Conservation (phyloP, 129 eudicot genomes). For the Arctium lappa region DNA sequence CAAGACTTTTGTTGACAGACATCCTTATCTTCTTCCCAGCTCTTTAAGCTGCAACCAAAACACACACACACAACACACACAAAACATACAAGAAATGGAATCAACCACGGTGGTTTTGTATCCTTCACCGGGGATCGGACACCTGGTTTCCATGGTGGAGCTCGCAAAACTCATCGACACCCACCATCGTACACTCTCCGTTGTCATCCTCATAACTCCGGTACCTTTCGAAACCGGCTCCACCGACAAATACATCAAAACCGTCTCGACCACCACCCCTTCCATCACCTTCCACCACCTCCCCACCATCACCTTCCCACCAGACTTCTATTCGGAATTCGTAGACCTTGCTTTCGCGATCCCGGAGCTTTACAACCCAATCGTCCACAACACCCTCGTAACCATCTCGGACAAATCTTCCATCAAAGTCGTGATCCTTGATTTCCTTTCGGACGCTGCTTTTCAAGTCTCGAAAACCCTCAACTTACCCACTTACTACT, state of each 20-base stretch:
- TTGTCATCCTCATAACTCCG: conserved; percentile 29
- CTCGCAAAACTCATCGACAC: conserved; percentile 42
- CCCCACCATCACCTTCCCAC: conserved; percentile 34
- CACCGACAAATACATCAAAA: conserved; percentile 32
- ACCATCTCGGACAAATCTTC: conserved; percentile 33
- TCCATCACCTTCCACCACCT: conserved; percentile 48
- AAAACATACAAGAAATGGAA: neutral
- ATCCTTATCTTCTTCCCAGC: neutral
- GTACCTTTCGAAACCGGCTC: conserved; percentile 32
- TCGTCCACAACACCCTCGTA: conserved; percentile 35
- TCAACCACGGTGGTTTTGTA: conserved; percentile 31
- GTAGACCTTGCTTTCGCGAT: conserved; percentile 33
- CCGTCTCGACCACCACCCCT: conserved; percentile 34
- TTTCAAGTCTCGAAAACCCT: conserved; percentile 35
- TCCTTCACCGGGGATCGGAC: conserved; percentile 41
- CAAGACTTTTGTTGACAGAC: neutral
- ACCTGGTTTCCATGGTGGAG: conserved; percentile 56
- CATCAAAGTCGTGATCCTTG: conserved; percentile 50
- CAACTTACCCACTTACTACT: conserved; percentile 55
- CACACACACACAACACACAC: neutral
- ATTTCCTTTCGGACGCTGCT: conserved; percentile 59
- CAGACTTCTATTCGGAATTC: conserved; percentile 10
- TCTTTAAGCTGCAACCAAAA: neutral
- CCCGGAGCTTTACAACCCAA: conserved; percentile 42
- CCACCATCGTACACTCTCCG: conserved; percentile 26